Conservation (phyloP, 2,329 filamentous ascomycete genomes). For the Diaporthe eres region DNA sequence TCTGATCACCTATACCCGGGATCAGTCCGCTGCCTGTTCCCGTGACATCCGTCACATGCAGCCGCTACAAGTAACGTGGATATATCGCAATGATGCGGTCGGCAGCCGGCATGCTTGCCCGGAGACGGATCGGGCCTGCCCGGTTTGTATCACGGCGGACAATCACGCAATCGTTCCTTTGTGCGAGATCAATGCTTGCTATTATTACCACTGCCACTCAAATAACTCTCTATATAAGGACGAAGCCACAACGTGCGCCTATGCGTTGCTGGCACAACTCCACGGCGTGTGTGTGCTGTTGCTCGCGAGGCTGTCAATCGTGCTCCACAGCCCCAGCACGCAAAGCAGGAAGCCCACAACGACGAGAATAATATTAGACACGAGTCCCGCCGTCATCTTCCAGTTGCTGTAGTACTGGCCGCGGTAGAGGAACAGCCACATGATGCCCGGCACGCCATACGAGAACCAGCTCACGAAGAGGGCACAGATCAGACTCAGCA, state of each 20-base stretch:
- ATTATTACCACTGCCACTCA: background rate
- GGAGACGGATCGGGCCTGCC: slow-evolving; percentile 22
- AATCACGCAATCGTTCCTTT: background rate
- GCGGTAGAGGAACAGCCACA: slow-evolving; percentile 64
- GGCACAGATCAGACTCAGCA: slow-evolving; percentile 74
- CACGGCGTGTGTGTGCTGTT: slow-evolving; percentile 52
- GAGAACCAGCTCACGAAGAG: slow-evolving; percentile 79
- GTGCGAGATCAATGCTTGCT: background rate
- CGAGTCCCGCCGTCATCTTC: slow-evolving; percentile 51
- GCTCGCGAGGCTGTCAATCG: slow-evolving; percentile 53
- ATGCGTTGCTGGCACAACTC: slow-evolving; percentile 52
- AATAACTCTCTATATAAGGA: background rate
- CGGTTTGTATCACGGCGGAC: slow-evolving; percentile 10
- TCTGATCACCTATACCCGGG: background rate
- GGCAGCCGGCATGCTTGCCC: background rate
- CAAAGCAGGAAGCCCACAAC: slow-evolving; percentile 54
- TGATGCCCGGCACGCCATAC: slow-evolving; percentile 61
- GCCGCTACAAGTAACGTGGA: background rate
- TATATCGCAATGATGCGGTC: background rate
- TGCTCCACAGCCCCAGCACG: slow-evolving; percentile 56
- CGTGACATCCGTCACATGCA: slow-evolving; percentile 6
- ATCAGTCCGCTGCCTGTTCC: background rate
- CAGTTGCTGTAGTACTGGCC: slow-evolving; percentile 55
- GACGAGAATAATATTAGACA: slow-evolving; percentile 51
- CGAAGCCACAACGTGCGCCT: background rate